Percentiles rank a stretch among this genome's conserved stretches.
phyloP scores from a whole-genome alignment of 2,329 filamentous ascomycete genomes.

The Aaosphaeria arxii region DNA sequence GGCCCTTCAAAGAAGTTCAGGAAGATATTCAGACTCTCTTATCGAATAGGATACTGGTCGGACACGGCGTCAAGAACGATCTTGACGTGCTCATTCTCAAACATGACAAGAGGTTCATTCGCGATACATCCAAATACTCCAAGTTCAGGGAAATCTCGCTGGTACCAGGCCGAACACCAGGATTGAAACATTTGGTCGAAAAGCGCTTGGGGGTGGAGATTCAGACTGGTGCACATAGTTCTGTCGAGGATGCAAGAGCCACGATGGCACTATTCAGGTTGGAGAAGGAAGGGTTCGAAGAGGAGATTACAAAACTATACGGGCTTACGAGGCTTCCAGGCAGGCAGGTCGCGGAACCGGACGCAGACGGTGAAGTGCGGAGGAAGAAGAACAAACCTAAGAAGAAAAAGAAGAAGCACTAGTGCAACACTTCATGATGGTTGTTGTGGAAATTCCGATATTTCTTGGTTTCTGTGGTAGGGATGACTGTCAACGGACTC shows the following conservation, averaged over 20 bases:
- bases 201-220: slow-evolving; percentile 59
- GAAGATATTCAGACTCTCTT: slow-evolving; percentile 67
- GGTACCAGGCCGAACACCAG: slow-evolving; percentile 62
- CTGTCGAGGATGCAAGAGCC: slow-evolving; percentile 75
- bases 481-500: too few species aligned
- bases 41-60: slow-evolving; percentile 70
- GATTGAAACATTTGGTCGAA: slow-evolving; percentile 58
- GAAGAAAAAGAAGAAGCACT: slow-evolving; percentile 29
- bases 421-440: too few species aligned
- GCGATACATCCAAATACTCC: slow-evolving; percentile 78
- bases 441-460: too few species aligned
- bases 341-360: slow-evolving; percentile 5
- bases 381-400: slow-evolving; percentile 37
- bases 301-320: slow-evolving; percentile 69
- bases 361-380: slow-evolving; percentile 20
- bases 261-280: slow-evolving; percentile 85
- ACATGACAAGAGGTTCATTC: slow-evolving; percentile 73
- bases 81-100: slow-evolving; percentile 70
- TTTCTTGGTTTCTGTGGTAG: too few species aligned
- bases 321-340: slow-evolving; percentile 22
- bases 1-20: slow-evolving; percentile 73
- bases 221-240: slow-evolving; percentile 59
- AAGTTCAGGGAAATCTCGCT: slow-evolving; percentile 68
- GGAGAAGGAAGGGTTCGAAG: slow-evolving; percentile 81
- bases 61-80: slow-evolving; percentile 80